These are phyloP conservation scores for Pichia sp. DNA, from an alignment of 1,139 yeast species.

Conservation along the genomic window DNA sequence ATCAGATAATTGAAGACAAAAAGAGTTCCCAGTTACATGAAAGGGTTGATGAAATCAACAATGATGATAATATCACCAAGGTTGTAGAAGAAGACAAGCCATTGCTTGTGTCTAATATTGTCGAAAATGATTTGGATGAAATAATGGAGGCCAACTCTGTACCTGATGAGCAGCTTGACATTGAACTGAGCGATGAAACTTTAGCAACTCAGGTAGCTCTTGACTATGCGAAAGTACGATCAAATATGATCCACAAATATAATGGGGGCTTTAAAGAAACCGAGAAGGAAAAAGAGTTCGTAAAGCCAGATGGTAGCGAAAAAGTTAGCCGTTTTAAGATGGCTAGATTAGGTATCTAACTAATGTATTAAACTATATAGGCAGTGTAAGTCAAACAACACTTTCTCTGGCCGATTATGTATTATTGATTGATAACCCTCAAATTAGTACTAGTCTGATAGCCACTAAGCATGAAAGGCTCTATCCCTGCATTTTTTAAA, in stretches of 20 bases:
- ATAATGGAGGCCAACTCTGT: slow-evolving; percentile 13
- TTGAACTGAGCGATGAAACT: slow-evolving; percentile 34
- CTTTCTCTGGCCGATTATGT: background rate
- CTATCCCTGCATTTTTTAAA: slow-evolving; percentile 24
- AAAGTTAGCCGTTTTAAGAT: slow-evolving; percentile 67
- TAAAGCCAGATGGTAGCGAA: slow-evolving; percentile 59
- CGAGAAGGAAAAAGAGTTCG: slow-evolving; percentile 54
- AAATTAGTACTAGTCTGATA: slow-evolving; percentile 21
- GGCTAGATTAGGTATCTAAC: slow-evolving; percentile 37
- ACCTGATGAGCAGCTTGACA: slow-evolving; percentile 31
- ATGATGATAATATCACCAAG: slow-evolving; percentile 43
- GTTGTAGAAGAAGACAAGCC: slow-evolving; percentile 38
- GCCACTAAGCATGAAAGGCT: slow-evolving; percentile 30
- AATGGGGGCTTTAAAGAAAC: slow-evolving; percentile 47
- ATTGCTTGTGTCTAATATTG: slow-evolving; percentile 37
- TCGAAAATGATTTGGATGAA: slow-evolving; percentile 35
- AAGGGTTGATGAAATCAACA: slow-evolving; percentile 45
- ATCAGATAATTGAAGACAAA: slow-evolving; percentile 42
- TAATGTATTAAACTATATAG: background rate
- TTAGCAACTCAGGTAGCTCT: slow-evolving; percentile 45
- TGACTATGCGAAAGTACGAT: slow-evolving; percentile 58
- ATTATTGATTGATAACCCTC: slow-evolving; percentile 5
- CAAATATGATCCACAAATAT: slow-evolving; percentile 41
- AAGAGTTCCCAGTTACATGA: slow-evolving; percentile 18
- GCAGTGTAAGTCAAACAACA: background rate